phyloP scores from a whole-genome alignment of 2,329 filamentous ascomycete species.

The Mariannaea elegans region DNA sequence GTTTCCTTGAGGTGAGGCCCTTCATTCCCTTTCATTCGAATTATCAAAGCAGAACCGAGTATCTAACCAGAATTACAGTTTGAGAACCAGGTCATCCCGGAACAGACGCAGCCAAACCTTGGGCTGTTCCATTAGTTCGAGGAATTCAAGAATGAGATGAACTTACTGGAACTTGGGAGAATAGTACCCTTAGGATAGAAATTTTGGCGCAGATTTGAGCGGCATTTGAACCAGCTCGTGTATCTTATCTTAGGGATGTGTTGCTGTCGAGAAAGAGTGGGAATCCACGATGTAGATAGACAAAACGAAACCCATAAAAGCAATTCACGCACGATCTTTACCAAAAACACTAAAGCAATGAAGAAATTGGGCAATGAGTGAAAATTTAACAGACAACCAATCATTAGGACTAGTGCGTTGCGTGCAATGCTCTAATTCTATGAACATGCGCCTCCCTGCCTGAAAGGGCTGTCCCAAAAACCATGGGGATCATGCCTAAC shows the following conservation, averaged over 20 bases:
- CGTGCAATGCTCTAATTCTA: slow-evolving; percentile 5
- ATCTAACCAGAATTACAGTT: slow-evolving; percentile 44
- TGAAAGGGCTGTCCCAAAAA: not conserved
- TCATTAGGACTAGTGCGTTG: slow-evolving; percentile 1
- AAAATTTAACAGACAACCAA: too few relatives aligned
- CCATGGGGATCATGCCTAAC: not conserved
- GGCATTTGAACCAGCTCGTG: slow-evolving; percentile 37
- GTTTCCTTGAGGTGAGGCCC: slow-evolving; percentile 80
- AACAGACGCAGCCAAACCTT: slow-evolving; percentile 44
- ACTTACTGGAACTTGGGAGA: not conserved
- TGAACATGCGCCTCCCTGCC: not conserved
- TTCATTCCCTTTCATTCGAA: not conserved
- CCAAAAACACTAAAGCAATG: not conserved
- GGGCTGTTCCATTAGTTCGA: slow-evolving; percentile 51
- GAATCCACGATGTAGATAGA: slow-evolving; percentile 14
- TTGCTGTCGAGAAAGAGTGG: slow-evolving; percentile 18
- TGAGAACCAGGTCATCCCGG: slow-evolving; percentile 51
- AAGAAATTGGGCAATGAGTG: too few relatives aligned
- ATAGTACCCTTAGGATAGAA: slow-evolving; percentile 27
- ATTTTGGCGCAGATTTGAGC: slow-evolving; percentile 28
- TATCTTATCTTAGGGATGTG: slow-evolving; percentile 5
- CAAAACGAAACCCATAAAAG: slow-evolving; percentile 2
- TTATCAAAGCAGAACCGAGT: not conserved
- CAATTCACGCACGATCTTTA: not conserved
- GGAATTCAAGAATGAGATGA: not conserved